Base-by-base conservation (phyloP, 1,284 basidiomycete species). In the Ganoderma sinense region DNA sequence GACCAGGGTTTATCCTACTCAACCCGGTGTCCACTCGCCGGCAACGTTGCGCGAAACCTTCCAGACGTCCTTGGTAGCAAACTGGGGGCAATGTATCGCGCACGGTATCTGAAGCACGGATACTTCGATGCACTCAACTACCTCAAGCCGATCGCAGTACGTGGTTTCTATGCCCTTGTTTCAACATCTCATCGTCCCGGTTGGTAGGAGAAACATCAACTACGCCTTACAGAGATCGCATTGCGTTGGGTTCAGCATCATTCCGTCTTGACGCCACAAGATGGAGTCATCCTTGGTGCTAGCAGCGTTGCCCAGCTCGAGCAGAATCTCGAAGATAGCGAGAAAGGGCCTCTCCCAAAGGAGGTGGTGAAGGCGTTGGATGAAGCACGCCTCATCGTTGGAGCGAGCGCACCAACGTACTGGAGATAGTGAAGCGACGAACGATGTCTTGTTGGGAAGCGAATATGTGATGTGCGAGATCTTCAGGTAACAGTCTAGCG, bases 361-460 rank as follows among this genome's bases (percentile, higher is more conserved):
- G 85, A 86, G 26, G 83, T 90, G 20, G 76, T 88, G 29, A 76
- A 84, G 63, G 83, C 83, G 58, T 78, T 89, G n/a, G 85, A 89
- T 69, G 82, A 87, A 71, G 87, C 88, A 7, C 84, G 84, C 76
- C 76, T 74, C 64, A 80, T 85, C 23, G 85, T 87, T 3, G 84
- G 83, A 23, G 80, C 81, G 4, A 77, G 81, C 59, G 80, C 81
- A 20, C 86, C 88, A 0, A 75, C 78, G 31, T 89, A 89, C 77
- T 89, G 86, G 86, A 84, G 85, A 51, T 87, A 72, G 80, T 39
- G 53, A 16, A 51, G 3, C 31, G 13, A 43, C 14, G 26, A 64
- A 59, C 36, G 4, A 39, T 36, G 10, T 13, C 58, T 36, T 41
- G 39, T 16, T 60, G 59, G 40, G 48, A 51, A 23, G n/a, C 23